Base-by-base conservation (phyloP, 768 basidiomycete species). In the Tulasnella sp. region DNA sequence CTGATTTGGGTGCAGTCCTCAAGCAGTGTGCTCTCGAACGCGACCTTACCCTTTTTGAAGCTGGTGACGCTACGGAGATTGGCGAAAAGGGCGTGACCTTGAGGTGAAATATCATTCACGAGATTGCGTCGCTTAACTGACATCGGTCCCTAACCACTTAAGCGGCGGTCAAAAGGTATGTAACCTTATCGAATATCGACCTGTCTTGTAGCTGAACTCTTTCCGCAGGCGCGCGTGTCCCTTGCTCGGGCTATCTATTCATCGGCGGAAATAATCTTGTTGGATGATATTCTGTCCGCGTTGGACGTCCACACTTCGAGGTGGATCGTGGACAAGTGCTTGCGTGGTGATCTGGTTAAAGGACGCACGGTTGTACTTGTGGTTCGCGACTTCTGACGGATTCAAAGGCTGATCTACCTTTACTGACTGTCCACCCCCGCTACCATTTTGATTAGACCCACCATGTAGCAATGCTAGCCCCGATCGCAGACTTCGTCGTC, bases 221-320 rank as follows among this genome's bases (percentile, higher is more conserved):
- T 77, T 16, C 5, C 16, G 18, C 39, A 79, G 79, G 90, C 88
- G 51, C 85, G 82, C 82, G 83, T 91, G 61, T 88, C 88, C 0
- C 83, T 90, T 29, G 90, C 90, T 3, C 85, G 90, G 10, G 89
- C 90, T 0, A 84, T 90, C 1, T 91, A 91, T 82, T 88, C 88
- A 1, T 83, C 83, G 23, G 90, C 92, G 0, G 83, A 88, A 37
- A 89, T 90, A 23, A 81, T 95, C 9, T 83, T 95, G 13, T 84
- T 94, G 57, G 93, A 95, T 81, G 93, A 94, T 81, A 89, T 93
- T 40, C 83, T 91, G 37, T 90, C 89, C 20, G 90, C 90, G 5
- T 83, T 91, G 61, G 91, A 91, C 81, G 87, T 88, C 10, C 86
- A 88, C 78, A 89, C 89, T 2, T 85, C 87, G 10, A 85, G 87